Evolutionary conservation across 2,329 filamentous ascomycete genomes (phyloP), one percentile per base, ranked within the genome.

Genomic region (Fragosphaeria purpurea): DNA sequence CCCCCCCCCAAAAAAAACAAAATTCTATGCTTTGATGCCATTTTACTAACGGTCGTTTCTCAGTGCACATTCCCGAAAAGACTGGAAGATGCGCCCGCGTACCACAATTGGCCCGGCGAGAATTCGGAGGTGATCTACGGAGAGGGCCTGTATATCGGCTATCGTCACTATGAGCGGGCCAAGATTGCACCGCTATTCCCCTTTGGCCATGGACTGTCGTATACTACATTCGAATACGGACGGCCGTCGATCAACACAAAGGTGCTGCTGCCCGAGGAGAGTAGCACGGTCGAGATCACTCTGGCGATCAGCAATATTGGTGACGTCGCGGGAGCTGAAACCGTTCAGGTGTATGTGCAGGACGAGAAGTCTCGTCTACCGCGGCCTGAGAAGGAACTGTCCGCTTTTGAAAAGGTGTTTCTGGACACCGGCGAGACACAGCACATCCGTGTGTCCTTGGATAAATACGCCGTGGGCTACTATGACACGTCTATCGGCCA

Each of bases 201-300:
- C 33, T 88, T 88, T 56, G 85, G 85, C 9, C 83, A 86, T 61
- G 85, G 85, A 1, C 72, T 88, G 7, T 85, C 82, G 0, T 89
- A 88, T 63, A 87, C 84, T 0, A 75, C 68, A 0, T 88, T 88
- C 61, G 71, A 75, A 44, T 83, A 86, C 59, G 79, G 79, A 11
- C 67, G 71, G 9, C 50, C 50, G 45, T 48, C 51, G 8, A 45
- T 58, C 63, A 13, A 64, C 66, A 47, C 1, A 74, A 80, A 64
- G 48, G 62, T 68, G 2, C 61, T 77, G 50, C 57, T 65, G 39
- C 58, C 70, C 41, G 65, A 37, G 43, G 37, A 40, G 30, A 43
- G 46, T 44, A 50, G 58, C 46, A 65, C 60, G 1, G 65, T 75
- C 50, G 71, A 72, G 47, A 63, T 76, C 39, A 68, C 70, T 22